phyloP scores from a whole-genome alignment of 177 flowering plant species.

The Vitis hybrid region DNA sequence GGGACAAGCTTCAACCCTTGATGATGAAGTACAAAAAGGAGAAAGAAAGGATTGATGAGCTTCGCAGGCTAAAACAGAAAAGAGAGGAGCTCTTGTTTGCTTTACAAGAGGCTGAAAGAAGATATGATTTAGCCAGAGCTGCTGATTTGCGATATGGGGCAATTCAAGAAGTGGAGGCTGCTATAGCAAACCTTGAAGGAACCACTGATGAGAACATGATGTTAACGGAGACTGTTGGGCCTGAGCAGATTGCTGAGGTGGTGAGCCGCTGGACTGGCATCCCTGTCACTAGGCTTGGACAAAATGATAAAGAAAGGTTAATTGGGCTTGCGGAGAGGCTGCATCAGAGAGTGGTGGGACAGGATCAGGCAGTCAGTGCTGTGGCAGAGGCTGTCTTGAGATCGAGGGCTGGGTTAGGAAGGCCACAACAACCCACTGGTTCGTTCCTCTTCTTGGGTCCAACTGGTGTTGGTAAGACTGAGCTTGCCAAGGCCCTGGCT shows the following conservation, averaged over 20 bases:
- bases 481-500: slow-evolving; percentile 95
- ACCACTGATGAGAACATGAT: slow-evolving; percentile 53
- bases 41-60: slow-evolving; percentile 80
- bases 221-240: slow-evolving; percentile 85
- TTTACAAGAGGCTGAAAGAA: slow-evolving; percentile 84
- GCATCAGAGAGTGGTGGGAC: slow-evolving; percentile 89
- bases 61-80: slow-evolving; percentile 73
- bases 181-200: slow-evolving; percentile 71
- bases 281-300: slow-evolving; percentile 94
- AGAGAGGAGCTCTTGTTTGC: slow-evolving; percentile 67
- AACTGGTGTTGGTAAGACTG: slow-evolving; percentile 98
- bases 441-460: slow-evolving; percentile 98
- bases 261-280: slow-evolving; percentile 98
- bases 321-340: slow-evolving; percentile 82
- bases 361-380: slow-evolving; percentile 77
- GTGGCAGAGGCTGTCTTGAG: slow-evolving; percentile 91
- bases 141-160: slow-evolving; percentile 89
- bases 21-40: slow-evolving; percentile 83
- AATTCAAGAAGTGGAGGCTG: slow-evolving; percentile 72
- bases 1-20: slow-evolving; percentile 87
- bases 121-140: slow-evolving; percentile 81
- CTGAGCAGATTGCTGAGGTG: slow-evolving; percentile 91
- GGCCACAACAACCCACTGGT: slow-evolving; percentile 92
- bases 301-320: slow-evolving; percentile 75
- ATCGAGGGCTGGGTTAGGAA: slow-evolving; percentile 84